phyloP scores from a whole-genome alignment of 441 rosid species.

The Iberis amara region DNA sequence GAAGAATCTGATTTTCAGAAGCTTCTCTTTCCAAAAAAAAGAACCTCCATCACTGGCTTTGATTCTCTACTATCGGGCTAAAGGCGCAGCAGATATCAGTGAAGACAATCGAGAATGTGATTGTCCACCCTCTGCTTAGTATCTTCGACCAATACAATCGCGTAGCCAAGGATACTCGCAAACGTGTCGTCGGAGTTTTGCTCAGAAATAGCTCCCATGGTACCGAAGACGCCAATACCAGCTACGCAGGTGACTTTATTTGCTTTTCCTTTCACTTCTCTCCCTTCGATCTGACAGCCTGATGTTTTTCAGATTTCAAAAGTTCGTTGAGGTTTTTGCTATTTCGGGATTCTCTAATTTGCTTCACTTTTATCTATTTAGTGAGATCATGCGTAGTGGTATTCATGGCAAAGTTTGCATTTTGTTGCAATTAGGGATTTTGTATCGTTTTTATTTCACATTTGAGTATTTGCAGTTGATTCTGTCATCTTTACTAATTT shows the following conservation, averaged over 20 bases:
- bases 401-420: no score
- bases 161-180: conserved; percentile 77
- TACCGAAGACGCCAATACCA: conserved; percentile 73
- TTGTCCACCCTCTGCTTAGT: conserved; percentile 83
- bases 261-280: not conserved
- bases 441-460: no score
- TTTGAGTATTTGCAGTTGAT: no score
- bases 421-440: no score
- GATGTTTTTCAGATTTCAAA: not conserved
- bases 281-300: not conserved
- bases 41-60: no score
- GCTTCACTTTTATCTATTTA: no score
- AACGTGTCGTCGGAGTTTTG: conserved; percentile 79
- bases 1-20: no score
- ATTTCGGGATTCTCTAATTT: no score
- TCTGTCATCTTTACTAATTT: no score
- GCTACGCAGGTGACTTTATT: conserved; percentile 57
- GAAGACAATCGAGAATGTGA: conserved; percentile 72
- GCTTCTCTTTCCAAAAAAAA: no score
- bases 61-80: conserved; percentile 8
- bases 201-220: conserved; percentile 71
- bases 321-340: no score
- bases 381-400: no score
- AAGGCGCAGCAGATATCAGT: conserved; percentile 70
- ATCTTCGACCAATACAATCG: conserved; percentile 82